Evolutionary conservation across 768 basidiomycete species (phyloP), one percentile per base, ranked within the genome.

Genomic region (Leccinellum luteum): DNA sequence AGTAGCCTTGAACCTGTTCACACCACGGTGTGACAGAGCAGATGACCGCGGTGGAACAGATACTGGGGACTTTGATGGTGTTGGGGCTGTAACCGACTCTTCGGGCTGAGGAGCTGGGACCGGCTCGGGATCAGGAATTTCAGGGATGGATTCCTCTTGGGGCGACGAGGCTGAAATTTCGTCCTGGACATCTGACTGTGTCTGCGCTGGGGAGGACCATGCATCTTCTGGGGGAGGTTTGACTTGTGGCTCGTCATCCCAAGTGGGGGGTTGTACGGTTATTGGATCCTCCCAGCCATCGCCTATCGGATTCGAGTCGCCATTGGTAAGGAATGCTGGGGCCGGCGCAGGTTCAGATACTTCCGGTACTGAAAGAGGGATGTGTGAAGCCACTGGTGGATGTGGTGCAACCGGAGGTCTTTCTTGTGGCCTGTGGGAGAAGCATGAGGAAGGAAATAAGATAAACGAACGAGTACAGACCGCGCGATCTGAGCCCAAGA

Each of bases 401-500:
- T 78, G 76, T 19, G 79, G 70, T 51, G 73, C 68, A 45, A 79
- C 78, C 14, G 76, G 63, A 14, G 81, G 80, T 69, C 89, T 90
- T 68, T 89, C 87, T 63, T 87, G 85, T 23, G 81, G 80, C 54
- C 87, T 90, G 60, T 25, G 23, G 48, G 51, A 31, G 27, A 25
- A n/a, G 12, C 1, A 30, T 56, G 43, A 62, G 56, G 50, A 53
- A 23, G 63, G 55, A 47, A 30, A n/a, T 23, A 44, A 17, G 14
- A 45, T 57, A 50, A 6, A 58, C 30, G 27, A 25, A 58, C 0
- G 15, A 21, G 59, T 28, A 35, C 54, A 27, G 32, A 56, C 90
- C 86, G 79, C 60, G 91, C 90, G 68, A 93, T 79, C 66, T 93
- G 88, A 8, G 91, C 91, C 90, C 90, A 93, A 34, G 91, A 92